Evolutionary conservation across 2,329 filamentous ascomycete species (phyloP), one percentile per base, ranked within the genome.

Genomic region (Cercospora brassicicola): DNA sequence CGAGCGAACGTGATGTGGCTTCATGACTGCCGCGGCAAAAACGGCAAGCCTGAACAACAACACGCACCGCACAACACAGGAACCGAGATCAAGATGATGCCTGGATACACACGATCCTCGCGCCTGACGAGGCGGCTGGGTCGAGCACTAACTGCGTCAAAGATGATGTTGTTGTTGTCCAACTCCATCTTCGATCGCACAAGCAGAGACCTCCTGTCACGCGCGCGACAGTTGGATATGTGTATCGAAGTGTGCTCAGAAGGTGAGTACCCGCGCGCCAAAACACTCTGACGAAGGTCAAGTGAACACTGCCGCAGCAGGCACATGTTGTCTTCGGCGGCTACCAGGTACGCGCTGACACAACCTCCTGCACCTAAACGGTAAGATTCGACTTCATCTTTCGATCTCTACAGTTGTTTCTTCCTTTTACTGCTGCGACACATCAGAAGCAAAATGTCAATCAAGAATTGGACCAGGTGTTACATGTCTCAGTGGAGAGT

Each of bases 111-210:
- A 18, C 30, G 53, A 57, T 30, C 53, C 53, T 30, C 20, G n/a
- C 26, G 26, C 23, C 20, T 13, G n/a, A 30, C 53, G 26, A 30
- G 53, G 13, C 53, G 26, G 26, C 30, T 57, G 13, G 45, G 4
- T 4, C 2, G 45, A 51, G 45, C 45, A 51, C 18, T 2, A 51
- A 20, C 20, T 23, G 18, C 18, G 2, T 51, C 45, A 51, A 23
- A 23, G 11, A 51, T 20, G 45, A 51, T 20, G 45, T 23, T 23
- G 18, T 23, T 2, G 42, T 48, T 20, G 42, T 20, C 18, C 42
- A 23, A 31, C 23, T 56, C 15, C 56, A 59, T 59, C 56, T 59
- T 59, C 56, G 56, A 59, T 59, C 56, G n/a, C 18, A 33, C 30
- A 18, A 28, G 26, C 11, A 6, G 18, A 48, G n/a, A 39, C 15